A percentile compares a stretch with the other conserved stretches of the same genome.
phyloP scores from a whole-genome alignment of 371 early-diverging fungal species.

The Funneliformis caledonium region DNA sequence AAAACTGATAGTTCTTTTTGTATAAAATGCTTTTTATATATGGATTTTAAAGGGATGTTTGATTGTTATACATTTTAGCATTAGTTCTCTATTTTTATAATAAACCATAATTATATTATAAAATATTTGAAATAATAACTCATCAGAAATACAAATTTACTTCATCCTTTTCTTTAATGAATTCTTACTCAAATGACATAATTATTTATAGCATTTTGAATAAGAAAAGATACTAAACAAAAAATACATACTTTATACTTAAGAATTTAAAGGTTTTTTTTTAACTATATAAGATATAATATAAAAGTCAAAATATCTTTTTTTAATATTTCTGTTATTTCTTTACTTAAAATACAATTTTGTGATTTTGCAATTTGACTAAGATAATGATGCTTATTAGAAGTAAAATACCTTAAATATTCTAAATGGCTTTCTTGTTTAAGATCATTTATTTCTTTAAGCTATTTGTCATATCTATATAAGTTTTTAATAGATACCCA shows the following conservation, averaged over 20 bases:
- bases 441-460: not conserved
- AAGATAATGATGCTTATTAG: not conserved
- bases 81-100: not conserved
- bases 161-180: not conserved
- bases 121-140: not conserved
- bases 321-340: not conserved
- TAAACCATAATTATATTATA: not conserved
- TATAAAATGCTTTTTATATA: conserved; percentile 20
- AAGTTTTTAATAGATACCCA: too few relatives aligned
- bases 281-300: not conserved
- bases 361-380: not conserved
- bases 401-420: not conserved
- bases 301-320: not conserved
- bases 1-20: conserved; percentile 5
- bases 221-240: not conserved
- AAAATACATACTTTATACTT: not conserved
- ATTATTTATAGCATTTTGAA: too few relatives aligned
- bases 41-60: conserved; percentile 30
- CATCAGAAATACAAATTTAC: not conserved
- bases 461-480: not conserved
- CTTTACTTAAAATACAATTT: not conserved
- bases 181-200: too few relatives aligned
- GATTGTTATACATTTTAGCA: not conserved
- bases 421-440: not conserved
- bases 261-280: not conserved